Conservation (phyloP, 306 rosid genomes). For the Dryas alaskensis region DNA sequence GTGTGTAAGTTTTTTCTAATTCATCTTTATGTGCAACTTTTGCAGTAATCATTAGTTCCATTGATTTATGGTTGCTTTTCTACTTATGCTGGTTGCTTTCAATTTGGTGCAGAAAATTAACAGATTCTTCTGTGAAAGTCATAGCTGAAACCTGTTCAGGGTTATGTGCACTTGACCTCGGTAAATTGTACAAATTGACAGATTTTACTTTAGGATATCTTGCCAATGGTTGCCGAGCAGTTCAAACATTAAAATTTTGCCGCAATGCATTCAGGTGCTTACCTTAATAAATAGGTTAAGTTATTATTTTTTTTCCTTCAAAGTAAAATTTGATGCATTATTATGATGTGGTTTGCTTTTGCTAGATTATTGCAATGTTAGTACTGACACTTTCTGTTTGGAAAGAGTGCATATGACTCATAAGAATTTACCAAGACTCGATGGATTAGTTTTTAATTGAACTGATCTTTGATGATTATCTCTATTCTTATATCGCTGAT, state of each 20-base stretch:
- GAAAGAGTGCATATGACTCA: not conserved
- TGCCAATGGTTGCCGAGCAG: conserved; percentile 52
- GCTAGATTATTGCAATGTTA: conserved; percentile 4
- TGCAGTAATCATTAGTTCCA: not conserved
- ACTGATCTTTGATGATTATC: not conserved
- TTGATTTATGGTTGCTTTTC: conserved; percentile 16
- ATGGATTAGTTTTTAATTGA: not conserved
- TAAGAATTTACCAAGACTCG: not conserved
- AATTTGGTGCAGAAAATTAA: conserved; percentile 61
- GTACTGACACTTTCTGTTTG: not conserved
- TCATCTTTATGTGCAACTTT: not conserved
- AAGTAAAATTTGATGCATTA: not conserved
- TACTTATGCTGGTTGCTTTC: conserved; percentile 21
- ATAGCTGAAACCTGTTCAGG: conserved; percentile 60
- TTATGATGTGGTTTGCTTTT: conserved; percentile 6
- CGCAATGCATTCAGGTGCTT: conserved; percentile 71
- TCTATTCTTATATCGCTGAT: not conserved
- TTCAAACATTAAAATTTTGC: conserved; percentile 56
- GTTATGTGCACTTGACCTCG: conserved; percentile 56
- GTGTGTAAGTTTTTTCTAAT: conserved; percentile 53
- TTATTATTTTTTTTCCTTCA: conserved; percentile 8
- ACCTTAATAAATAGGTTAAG: not conserved
- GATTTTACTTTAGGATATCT: conserved; percentile 62
- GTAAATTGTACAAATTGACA: conserved; percentile 50
- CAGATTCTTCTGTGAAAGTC: conserved; percentile 59